Evolutionary conservation across 768 basidiomycete genomes (phyloP).

Genomic region (Favolaschia claudopus): DNA sequence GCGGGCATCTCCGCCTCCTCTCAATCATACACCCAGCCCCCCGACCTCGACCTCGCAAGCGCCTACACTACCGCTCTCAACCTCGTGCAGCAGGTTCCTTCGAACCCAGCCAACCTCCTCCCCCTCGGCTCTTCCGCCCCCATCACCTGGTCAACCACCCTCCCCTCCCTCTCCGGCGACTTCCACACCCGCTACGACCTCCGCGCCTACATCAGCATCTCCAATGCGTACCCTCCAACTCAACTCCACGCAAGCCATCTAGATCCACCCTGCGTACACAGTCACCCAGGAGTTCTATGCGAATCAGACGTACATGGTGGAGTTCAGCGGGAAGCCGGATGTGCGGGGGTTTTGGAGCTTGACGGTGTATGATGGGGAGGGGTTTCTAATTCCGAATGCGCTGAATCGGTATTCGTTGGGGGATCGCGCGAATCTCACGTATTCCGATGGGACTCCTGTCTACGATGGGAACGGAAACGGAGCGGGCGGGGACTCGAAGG

Average conservation of each 20-base stretch:
- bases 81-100: background rate
- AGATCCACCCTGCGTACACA: slow-evolving; percentile 7
- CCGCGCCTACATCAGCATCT: slow-evolving; percentile 1
- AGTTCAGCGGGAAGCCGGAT: slow-evolving; percentile 12
- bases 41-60: slow-evolving; percentile 2
- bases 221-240: slow-evolving; percentile 8
- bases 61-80: background rate
- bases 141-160: background rate
- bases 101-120: background rate
- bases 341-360: slow-evolving; percentile 18
- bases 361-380: slow-evolving; percentile 16
- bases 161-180: background rate
- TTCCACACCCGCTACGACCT: background rate
- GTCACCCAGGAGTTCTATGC: background rate
- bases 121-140: background rate
- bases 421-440: slow-evolving; percentile 12
- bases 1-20: background rate
- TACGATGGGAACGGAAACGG: background rate
- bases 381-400: slow-evolving; percentile 4
- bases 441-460: slow-evolving; percentile 6
- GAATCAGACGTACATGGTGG: slow-evolving; percentile 6
- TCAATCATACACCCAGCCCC: background rate
- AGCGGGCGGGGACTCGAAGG: background rate
- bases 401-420: background rate
- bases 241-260: background rate